A percentile compares a stretch with the other conserved stretches of the same genome.
phyloP scores from a whole-genome alignment of 805 yeast species.

The Monosporozyma aerobia region DNA sequence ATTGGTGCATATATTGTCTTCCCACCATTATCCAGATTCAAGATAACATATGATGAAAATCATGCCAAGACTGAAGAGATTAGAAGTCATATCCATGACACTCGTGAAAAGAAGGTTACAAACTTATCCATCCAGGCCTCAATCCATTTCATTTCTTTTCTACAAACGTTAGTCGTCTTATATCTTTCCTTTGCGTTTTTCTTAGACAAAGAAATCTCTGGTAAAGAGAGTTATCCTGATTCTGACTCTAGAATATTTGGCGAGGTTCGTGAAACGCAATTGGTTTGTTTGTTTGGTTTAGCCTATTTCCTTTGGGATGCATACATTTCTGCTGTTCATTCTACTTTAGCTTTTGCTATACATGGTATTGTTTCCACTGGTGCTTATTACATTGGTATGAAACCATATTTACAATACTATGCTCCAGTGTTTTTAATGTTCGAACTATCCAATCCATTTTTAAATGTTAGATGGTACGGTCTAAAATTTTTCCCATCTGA shows the following conservation, averaged over 20 bases:
- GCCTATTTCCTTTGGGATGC: conserved; percentile 89
- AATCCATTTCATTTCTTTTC: conserved; percentile 70
- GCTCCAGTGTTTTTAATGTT: conserved; percentile 71
- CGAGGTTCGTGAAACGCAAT: conserved; percentile 18
- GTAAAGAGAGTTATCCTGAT: conserved; percentile 10
- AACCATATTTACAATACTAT: conserved; percentile 69
- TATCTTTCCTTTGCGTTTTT: conserved; percentile 27
- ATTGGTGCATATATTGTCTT: conserved; percentile 21
- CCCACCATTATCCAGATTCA: conserved; percentile 18
- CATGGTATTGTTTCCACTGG: conserved; percentile 66
- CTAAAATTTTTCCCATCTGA: conserved; percentile 19
- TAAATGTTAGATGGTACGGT: conserved; percentile 81
- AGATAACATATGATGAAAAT: conserved; percentile 7
- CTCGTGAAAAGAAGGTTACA: conserved; percentile 8
- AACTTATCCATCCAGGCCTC: conserved; percentile 23
- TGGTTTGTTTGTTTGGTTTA: conserved; percentile 35
- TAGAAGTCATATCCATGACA: conserved; percentile 4
- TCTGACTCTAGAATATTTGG: conserved; percentile 22
- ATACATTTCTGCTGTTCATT: conserved; percentile 50
- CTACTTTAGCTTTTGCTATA: conserved; percentile 55
- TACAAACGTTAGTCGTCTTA: conserved; percentile 67
- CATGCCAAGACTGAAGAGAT: conserved; percentile 5
- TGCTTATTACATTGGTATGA: conserved; percentile 55
- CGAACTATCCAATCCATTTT: conserved; percentile 83
- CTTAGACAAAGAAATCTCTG: conserved; percentile 3